These are phyloP conservation scores for Globisporangium echinulatum DNA, from an alignment of 352 stramenopile species.

Conservation along the genomic window DNA sequence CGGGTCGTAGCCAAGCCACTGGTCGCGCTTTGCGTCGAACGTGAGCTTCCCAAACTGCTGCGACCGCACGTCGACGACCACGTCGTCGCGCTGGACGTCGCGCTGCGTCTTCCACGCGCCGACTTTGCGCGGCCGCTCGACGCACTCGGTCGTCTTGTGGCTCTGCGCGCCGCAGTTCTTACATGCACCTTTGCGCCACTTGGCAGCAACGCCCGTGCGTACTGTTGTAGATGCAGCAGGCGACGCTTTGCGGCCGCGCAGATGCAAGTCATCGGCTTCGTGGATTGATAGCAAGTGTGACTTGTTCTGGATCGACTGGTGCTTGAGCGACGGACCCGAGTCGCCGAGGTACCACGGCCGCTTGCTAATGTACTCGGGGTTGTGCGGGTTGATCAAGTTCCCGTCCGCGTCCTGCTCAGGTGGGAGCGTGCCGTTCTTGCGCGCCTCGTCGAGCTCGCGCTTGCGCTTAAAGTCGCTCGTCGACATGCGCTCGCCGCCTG, in stretches of 20 bases:
- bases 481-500: conserved; percentile 63
- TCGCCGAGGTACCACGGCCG: conserved; percentile 98
- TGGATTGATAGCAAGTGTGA: conserved; percentile 87
- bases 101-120: conserved; percentile 91
- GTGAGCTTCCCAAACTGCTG: conserved; percentile 91
- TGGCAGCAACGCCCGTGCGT: conserved; percentile 9
- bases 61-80: conserved; percentile 80
- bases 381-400: conserved; percentile 99
- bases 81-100: conserved; percentile 83
- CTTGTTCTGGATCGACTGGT: conserved; percentile 91
- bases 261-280: conserved; percentile 82
- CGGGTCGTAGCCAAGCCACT: conserved; percentile 93
- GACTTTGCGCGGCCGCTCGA: conserved; percentile 89
- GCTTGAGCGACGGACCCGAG: conserved; percentile 90
- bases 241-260: conserved; percentile 28
- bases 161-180: conserved; percentile 93
- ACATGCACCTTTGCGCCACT: conserved; percentile 89
- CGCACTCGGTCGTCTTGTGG: conserved; percentile 90
- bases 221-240: too few relatives aligned
- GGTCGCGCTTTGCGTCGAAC: conserved; percentile 97
- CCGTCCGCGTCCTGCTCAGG: conserved; percentile 88
- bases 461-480: conserved; percentile 85
- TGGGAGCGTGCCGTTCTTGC: conserved; percentile 83
- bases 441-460: conserved; percentile 84
- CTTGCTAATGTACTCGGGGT: conserved; percentile 99